phyloP scores from a whole-genome alignment of 2,329 filamentous ascomycete genomes.

The Cercospora citrullina region DNA sequence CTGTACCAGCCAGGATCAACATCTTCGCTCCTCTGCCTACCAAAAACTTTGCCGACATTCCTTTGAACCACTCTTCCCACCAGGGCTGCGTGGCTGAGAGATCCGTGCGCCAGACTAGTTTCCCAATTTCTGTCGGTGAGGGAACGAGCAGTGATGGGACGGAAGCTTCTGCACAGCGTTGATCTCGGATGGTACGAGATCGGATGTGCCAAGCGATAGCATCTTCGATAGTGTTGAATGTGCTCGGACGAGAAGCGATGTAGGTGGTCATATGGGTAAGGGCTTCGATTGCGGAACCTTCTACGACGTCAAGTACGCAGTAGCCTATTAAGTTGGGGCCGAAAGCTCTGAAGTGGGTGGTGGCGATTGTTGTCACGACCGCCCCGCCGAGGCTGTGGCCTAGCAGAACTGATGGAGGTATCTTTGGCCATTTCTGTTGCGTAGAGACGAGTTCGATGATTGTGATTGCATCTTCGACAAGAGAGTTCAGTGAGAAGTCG shows the following conservation, averaged over 20 bases:
- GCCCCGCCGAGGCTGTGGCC: slow-evolving; percentile 93
- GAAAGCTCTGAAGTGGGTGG: slow-evolving; percentile 53
- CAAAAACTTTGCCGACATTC: slow-evolving; percentile 85
- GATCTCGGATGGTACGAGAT: slow-evolving; percentile 81
- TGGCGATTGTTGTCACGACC: slow-evolving; percentile 77
- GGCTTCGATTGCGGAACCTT: slow-evolving; percentile 91
- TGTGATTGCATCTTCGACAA: slow-evolving; percentile 70
- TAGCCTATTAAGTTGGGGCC: slow-evolving; percentile 75
- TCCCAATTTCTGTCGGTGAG: slow-evolving; percentile 32
- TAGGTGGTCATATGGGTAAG: slow-evolving; percentile 93
- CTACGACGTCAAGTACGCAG: slow-evolving; percentile 90
- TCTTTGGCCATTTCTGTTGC: slow-evolving; percentile 68
- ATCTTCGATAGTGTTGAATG: slow-evolving; percentile 73
- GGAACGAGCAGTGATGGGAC: slow-evolving; percentile 75
- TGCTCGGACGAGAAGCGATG: slow-evolving; percentile 73
- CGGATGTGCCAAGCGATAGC: slow-evolving; percentile 94
- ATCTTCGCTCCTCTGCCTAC: slow-evolving; percentile 79
- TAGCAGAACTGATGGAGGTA: slow-evolving; percentile 78
- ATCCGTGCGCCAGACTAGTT: slow-evolving; percentile 84
- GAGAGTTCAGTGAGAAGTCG: slow-evolving; percentile 70
- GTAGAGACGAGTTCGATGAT: slow-evolving; percentile 66
- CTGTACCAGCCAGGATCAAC: slow-evolving; percentile 81
- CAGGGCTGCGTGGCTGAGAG: slow-evolving; percentile 80
- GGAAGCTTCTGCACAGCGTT: slow-evolving; percentile 77
- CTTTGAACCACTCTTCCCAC: slow-evolving; percentile 92